Evolutionary conservation across 2,329 filamentous ascomycete genomes (phyloP), one percentile per base, ranked within the genome.

Genomic region (Aureobasidium zeae): DNA sequence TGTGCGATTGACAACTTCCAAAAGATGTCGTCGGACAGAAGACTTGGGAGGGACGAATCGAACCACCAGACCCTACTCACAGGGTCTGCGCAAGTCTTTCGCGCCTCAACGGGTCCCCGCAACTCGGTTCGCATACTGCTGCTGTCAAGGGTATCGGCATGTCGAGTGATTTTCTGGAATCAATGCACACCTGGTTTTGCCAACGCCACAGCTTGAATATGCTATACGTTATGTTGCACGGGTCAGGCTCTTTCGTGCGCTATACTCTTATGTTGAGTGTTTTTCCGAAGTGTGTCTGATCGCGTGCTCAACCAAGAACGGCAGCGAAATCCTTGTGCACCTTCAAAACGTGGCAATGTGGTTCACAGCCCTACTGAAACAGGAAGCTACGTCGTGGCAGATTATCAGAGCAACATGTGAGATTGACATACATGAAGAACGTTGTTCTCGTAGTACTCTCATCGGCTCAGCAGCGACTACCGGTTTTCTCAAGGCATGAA

Each of bases 1-100:
- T 39, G 36, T 39, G 36, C 26, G 36, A 39, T 39, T 39, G 20
- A 26, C 30, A n/a, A 39, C 35, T 39, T 9, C n/a, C 22, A 12
- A 10, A 39, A 17, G 19, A 22, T 5, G 4, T 21, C 25, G 25
- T 39, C 12, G 17, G 25, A 16, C 19, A 17, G 7, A 10, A 8
- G 13, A 6, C 10, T 16, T 5, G n/a, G n/a, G 19, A 21, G 6
- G 17, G n/a, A 21, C 36, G 19, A 29, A 17, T n/a, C 15, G 11
- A 22, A n/a, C n/a, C n/a, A n/a, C n/a, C n/a, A n/a, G n/a, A n/a
- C n/a, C n/a, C n/a, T n/a, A n/a, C n/a, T n/a, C n/a, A n/a, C n/a
- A n/a, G n/a, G n/a, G n/a, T n/a, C n/a, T n/a, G n/a, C n/a, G n/a
- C n/a, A n/a, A n/a, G n/a, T n/a, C n/a, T n/a, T n/a, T n/a, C 25